These are phyloP conservation scores for Leccinum pallidistipes DNA, from an alignment of 1,284 basidiomycete species.

Conservation along the genomic window DNA sequence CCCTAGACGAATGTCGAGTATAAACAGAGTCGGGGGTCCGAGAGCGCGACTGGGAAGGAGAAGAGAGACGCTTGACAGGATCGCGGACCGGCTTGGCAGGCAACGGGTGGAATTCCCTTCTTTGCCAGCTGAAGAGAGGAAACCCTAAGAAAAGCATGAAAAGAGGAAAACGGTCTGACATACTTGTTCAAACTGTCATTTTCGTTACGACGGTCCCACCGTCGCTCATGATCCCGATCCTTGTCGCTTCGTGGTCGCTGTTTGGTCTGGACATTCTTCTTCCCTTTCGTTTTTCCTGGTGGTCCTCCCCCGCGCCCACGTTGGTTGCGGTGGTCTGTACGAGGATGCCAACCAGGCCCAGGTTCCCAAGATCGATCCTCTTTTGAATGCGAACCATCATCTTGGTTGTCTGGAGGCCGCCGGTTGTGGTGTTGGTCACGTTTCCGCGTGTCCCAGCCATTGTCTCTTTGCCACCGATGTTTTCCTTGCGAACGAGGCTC, in stretches of 20 bases:
- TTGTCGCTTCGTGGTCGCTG: constrained; percentile 56
- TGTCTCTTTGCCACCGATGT: constrained; percentile 39
- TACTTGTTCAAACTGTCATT: constrained; percentile 73
- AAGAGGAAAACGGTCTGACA: constrained; percentile 22
- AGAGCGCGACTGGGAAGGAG: constrained; percentile 55
- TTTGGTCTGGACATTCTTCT: constrained; percentile 41
- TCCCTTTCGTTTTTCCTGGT: constrained; percentile 38
- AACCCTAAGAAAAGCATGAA: constrained; percentile 1
- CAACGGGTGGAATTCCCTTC: constrained; percentile 43
- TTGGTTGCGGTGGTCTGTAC: constrained; percentile 38
- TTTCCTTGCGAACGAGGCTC: constrained; percentile 32
- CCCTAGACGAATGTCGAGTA: constrained; percentile 63
- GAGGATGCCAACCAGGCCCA: constrained; percentile 56
- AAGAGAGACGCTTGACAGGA: constrained; percentile 36
- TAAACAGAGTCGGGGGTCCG: constrained; percentile 64
- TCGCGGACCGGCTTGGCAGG: constrained; percentile 36
- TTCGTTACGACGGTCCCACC: constrained; percentile 54
- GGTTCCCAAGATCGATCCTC: constrained; percentile 64
- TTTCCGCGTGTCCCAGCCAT: constrained; percentile 40
- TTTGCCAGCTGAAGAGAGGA: constrained; percentile 46
- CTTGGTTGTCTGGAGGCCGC: constrained; percentile 30
- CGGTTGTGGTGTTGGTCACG: constrained; percentile 35
- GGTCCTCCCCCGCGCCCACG: constrained; percentile 41
- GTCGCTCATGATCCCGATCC: constrained; percentile 39
- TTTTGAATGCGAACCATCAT: constrained; percentile 28